A percentile compares a stretch with the other conserved stretches of the same genome.
phyloP scores from a whole-genome alignment of 2,329 filamentous ascomycete species.

The Neofusicoccum kwambonambiense region DNA sequence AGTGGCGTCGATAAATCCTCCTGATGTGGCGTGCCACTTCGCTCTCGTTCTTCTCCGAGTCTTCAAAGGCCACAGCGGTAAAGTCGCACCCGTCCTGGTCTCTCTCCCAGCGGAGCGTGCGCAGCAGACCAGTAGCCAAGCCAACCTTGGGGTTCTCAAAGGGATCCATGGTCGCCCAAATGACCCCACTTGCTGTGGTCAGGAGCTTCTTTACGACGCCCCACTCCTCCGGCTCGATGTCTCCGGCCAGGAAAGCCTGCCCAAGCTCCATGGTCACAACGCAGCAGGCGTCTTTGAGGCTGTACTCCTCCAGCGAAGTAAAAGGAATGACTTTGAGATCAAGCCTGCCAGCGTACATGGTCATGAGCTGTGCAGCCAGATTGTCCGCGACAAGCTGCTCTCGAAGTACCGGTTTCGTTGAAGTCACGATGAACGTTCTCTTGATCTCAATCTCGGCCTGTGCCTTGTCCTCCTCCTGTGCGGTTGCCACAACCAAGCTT shows the following conservation, averaged over 20 bases:
- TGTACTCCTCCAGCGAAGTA: not conserved
- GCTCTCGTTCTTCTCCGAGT: conserved; percentile 10
- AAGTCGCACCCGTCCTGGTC: not conserved
- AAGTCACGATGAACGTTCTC: conserved; percentile 8
- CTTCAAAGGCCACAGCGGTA: not conserved
- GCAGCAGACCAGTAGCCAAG: conserved; percentile 10
- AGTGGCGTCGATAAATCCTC: conserved; percentile 5
- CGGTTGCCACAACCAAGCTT: conserved; percentile 1
- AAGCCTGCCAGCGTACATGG: conserved; percentile 20
- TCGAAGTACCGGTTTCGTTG: not conserved
- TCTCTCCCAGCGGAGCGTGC: conserved; percentile 10
- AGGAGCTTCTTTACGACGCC: not conserved
- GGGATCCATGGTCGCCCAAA: conserved; percentile 14
- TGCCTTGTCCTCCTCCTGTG: not conserved
- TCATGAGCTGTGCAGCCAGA: conserved; percentile 9
- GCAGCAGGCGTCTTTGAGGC: not conserved
- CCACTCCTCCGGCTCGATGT: conserved; percentile 6
- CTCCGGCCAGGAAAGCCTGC: not conserved
- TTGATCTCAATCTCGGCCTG: not conserved
- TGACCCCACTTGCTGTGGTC: not conserved
- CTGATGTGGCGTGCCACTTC: conserved; percentile 7
- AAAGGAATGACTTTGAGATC: conserved; percentile 1
- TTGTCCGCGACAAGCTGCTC: conserved; percentile 13
- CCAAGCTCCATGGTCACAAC: not conserved
- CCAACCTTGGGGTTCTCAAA: conserved; percentile 8